phyloP scores from a whole-genome alignment of 2,329 filamentous ascomycete species.

The Colletotrichum zoysiae region DNA sequence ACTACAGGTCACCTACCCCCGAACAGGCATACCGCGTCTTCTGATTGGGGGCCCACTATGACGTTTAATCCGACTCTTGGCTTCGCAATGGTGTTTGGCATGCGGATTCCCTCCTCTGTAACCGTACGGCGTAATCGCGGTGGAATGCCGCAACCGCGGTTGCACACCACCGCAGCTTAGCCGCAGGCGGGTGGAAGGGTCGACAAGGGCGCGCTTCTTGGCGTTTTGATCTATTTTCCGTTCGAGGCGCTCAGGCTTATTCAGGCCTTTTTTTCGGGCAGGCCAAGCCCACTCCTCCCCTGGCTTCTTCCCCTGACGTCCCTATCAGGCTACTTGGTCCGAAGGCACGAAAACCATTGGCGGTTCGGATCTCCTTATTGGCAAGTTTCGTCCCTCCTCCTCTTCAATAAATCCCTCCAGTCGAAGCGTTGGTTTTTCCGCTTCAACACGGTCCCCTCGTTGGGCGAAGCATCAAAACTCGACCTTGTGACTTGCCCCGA shows the following conservation, averaged over 20 bases:
- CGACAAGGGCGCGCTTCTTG: slow-evolving; percentile 25
- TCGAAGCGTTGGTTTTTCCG: slow-evolving; percentile 4
- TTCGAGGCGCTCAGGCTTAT: slow-evolving; percentile 14
- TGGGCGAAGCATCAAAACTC: not conserved
- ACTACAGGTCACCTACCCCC: not conserved
- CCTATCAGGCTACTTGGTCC: not conserved
- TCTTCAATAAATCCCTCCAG: not conserved
- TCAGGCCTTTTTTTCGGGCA: not conserved
- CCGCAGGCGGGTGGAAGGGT: not conserved
- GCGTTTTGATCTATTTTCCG: slow-evolving; percentile 16
- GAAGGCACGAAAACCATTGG: slow-evolving; percentile 10
- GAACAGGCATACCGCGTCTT: slow-evolving; percentile 7
- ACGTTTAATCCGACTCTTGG: slow-evolving; percentile 31
- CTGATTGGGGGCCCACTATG: slow-evolving; percentile 22
- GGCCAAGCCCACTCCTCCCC: slow-evolving; percentile 14
- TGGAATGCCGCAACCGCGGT: not conserved
- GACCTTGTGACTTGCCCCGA: not conserved
- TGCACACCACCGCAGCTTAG: not conserved
- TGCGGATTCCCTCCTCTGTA: slow-evolving; percentile 1
- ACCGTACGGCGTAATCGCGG: not conserved
- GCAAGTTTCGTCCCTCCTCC: slow-evolving; percentile 2
- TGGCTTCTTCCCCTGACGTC: not conserved
- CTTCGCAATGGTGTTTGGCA: slow-evolving; percentile 23
- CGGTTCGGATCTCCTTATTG: slow-evolving; percentile 12
- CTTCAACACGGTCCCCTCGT: not conserved